Evolutionary conservation across 768 basidiomycete genomes (phyloP).

Genomic region (Leucocoprinus birnbaumii): DNA sequence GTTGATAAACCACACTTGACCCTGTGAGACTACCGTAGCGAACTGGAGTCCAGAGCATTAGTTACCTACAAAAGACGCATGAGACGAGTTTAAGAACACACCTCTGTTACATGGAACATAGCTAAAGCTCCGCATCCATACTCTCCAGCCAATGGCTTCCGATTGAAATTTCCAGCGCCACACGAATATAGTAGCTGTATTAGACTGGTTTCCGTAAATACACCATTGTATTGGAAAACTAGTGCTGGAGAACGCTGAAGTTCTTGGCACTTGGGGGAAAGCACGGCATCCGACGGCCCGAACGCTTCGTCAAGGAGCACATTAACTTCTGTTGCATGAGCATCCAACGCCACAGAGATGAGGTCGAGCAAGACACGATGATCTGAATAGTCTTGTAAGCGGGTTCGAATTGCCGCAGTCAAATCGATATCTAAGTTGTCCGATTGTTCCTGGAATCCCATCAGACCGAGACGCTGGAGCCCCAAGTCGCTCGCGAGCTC

Average conservation of each 20-base stretch:
- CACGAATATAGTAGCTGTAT: slow-evolving; percentile 41
- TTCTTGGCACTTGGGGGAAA: slow-evolving; percentile 32
- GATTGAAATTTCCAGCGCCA: slow-evolving; percentile 37
- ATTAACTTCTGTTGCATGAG: slow-evolving; percentile 37
- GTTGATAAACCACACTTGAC: slow-evolving; percentile 36
- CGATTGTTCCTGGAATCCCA: slow-evolving; percentile 21
- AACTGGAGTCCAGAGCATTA: slow-evolving; percentile 18
- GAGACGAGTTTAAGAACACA: slow-evolving; percentile 17
- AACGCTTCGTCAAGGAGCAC: slow-evolving; percentile 33
- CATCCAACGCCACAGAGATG: slow-evolving; percentile 52
- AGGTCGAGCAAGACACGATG: slow-evolving; percentile 46
- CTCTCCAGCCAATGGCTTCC: slow-evolving; percentile 39
- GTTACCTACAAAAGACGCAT: not conserved
- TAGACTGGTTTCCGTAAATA: slow-evolving; percentile 40
- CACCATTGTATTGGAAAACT: slow-evolving; percentile 40
- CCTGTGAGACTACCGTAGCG: slow-evolving; percentile 29
- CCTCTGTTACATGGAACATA: slow-evolving; percentile 52
- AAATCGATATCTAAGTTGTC: slow-evolving; percentile 29
- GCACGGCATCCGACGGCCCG: slow-evolving; percentile 14
- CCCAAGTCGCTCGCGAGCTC: slow-evolving; percentile 26
- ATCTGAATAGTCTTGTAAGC: slow-evolving; percentile 38
- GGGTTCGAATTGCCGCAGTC: slow-evolving; percentile 37
- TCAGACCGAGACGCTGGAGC: slow-evolving; percentile 32
- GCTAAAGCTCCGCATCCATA: slow-evolving; percentile 51
- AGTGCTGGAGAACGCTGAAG: slow-evolving; percentile 35